phyloP scores from a whole-genome alignment of 1,284 basidiomycete species.

The Serendipita sp. region DNA sequence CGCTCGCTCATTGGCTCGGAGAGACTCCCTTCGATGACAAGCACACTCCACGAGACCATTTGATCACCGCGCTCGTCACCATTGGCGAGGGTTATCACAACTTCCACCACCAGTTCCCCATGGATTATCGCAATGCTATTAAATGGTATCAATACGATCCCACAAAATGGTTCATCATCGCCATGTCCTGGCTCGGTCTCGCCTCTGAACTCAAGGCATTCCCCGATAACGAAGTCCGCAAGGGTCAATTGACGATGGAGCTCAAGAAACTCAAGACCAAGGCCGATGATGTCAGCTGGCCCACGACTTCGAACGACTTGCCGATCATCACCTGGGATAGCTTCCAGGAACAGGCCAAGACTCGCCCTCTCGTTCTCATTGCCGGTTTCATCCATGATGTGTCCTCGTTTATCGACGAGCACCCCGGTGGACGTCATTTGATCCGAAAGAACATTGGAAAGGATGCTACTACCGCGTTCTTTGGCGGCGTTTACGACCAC shows the following conservation, averaged over 20 bases:
- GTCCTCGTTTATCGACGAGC: conserved; percentile 73
- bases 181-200: conserved; percentile 48
- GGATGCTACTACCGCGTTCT: conserved; percentile 86
- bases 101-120: conserved; percentile 90
- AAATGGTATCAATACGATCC: conserved; percentile 86
- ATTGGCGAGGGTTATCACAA: conserved; percentile 95
- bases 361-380: conserved; percentile 66
- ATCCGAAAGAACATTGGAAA: conserved; percentile 55
- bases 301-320: conserved; percentile 58
- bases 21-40: conserved; percentile 89
- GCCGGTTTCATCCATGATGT: conserved; percentile 89
- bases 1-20: conserved; percentile 87
- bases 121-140: conserved; percentile 90
- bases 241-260: conserved; percentile 87
- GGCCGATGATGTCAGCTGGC: conserved; percentile 65
- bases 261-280: conserved; percentile 66
- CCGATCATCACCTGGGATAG: conserved; percentile 78
- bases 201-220: conserved; percentile 81
- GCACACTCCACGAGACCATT: conserved; percentile 80
- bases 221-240: conserved; percentile 86
- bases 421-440: conserved; percentile 66
- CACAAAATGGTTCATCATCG: conserved; percentile 84
- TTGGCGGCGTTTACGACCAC: conserved; percentile 87
- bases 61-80: conserved; percentile 76
- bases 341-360: conserved; percentile 63